Evolutionary conservation across 2,329 filamentous ascomycete species (phyloP).

Genomic region (Talaromyces sp.): DNA sequence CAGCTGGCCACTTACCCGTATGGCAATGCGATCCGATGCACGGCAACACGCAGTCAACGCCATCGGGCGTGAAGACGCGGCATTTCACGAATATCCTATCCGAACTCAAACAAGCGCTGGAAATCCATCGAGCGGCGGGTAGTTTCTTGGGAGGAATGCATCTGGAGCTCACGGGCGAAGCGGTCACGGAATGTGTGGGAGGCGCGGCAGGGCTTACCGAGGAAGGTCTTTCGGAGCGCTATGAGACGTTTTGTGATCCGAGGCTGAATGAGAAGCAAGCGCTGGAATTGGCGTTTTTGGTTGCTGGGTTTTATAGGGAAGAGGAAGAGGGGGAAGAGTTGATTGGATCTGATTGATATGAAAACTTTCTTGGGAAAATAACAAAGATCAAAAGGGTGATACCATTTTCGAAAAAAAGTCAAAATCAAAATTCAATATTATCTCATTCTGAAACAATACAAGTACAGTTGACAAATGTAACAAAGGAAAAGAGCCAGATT

Average conservation of each 20-base stretch:
- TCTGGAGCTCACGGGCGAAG: slow-evolving; percentile 89
- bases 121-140: slow-evolving; percentile 74
- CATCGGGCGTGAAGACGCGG: slow-evolving; percentile 80
- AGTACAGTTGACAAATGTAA: not conserved
- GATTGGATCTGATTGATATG: not conserved
- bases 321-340: slow-evolving; percentile 17
- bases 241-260: slow-evolving; percentile 94
- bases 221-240: slow-evolving; percentile 81
- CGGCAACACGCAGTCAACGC: slow-evolving; percentile 65
- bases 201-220: slow-evolving; percentile 83
- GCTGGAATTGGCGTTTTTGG: slow-evolving; percentile 85
- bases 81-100: slow-evolving; percentile 84
- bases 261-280: slow-evolving; percentile 96
- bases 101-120: slow-evolving; percentile 76
- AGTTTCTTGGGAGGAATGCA: slow-evolving; percentile 92
- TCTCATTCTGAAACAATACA: not conserved
- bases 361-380: not conserved
- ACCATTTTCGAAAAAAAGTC: not conserved
- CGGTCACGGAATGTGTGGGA: slow-evolving; percentile 91
- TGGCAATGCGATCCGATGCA: slow-evolving; percentile 99
- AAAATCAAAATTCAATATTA: not conserved
- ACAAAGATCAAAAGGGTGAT: not conserved
- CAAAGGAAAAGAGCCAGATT: not conserved
- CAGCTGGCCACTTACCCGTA: slow-evolving; percentile 69
- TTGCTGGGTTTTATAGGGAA: slow-evolving; percentile 71